phyloP scores from a whole-genome alignment of 805 yeast genomes.

The Wickerhamomyces canadensis region DNA sequence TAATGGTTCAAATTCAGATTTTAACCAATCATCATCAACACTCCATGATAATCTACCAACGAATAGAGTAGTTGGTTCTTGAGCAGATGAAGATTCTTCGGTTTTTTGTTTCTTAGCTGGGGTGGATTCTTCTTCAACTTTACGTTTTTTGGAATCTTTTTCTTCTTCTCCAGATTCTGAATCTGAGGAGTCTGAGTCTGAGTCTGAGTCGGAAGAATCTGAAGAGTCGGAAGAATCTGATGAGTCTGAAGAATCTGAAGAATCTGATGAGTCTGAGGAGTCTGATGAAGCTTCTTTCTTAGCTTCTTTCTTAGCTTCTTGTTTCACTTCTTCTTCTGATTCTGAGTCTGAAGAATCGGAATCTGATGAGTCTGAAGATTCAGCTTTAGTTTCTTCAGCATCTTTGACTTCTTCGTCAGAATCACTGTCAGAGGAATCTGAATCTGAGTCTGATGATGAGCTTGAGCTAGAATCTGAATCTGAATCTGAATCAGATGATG shows the following conservation, averaged over 20 bases:
- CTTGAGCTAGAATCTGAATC: conserved; percentile 24
- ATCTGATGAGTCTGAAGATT: conserved; percentile 9
- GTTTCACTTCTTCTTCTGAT: conserved; percentile 4
- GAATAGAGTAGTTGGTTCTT: conserved; percentile 83
- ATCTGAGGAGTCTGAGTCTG: conserved; percentile 11
- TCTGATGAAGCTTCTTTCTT: conserved; percentile 5
- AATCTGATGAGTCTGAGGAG: conserved; percentile 14
- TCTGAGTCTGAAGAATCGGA: conserved; percentile 11
- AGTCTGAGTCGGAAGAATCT: conserved; percentile 25
- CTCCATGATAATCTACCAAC: conserved; percentile 98
- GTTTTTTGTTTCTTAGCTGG: conserved; percentile 31
- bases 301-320: conserved; percentile 2
- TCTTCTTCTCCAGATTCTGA: conserved; percentile 18
- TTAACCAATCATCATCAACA: conserved; percentile 92
- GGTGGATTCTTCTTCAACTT: conserved; percentile 30
- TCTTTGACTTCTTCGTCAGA: conserved; percentile 16
- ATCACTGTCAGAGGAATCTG: conserved; percentile 16
- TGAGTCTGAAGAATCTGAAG: no score
- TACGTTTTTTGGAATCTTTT: conserved; percentile 30
- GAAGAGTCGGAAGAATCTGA: no score
- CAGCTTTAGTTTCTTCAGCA: conserved; percentile 19
- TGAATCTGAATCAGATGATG: conserved; percentile 21
- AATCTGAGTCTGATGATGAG: conserved; percentile 16
- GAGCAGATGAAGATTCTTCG: conserved; percentile 29
- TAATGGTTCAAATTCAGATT: conserved; percentile 71